Evolutionary conservation across 2,329 filamentous ascomycete genomes (phyloP).

Genomic region (Talaromyces sp.): DNA sequence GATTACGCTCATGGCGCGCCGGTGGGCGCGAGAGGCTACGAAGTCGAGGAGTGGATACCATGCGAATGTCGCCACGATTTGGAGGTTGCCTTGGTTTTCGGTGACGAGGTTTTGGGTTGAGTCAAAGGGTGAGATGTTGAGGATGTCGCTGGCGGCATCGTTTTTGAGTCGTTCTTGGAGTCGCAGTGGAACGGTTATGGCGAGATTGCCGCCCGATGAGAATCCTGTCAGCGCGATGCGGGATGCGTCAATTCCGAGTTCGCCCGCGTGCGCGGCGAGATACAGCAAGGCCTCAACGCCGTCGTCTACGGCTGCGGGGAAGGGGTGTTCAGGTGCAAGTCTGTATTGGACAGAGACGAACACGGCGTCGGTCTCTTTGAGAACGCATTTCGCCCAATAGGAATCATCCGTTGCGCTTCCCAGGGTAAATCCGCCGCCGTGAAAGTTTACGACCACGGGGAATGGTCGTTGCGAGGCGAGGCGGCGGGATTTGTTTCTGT

Average conservation of each 20-base stretch:
- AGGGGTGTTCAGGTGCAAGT: constrained; percentile 59
- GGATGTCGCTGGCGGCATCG: constrained; percentile 17
- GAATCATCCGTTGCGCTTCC: constrained; percentile 60
- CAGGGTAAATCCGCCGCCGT: constrained; percentile 62
- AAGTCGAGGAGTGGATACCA: constrained; percentile 65
- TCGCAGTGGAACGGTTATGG: constrained; percentile 59
- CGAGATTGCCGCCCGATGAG: constrained; percentile 62
- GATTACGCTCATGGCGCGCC: constrained; percentile 53
- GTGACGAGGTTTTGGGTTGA: constrained; percentile 36
- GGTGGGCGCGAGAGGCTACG: constrained; percentile 57
- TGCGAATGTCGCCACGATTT: constrained; percentile 56
- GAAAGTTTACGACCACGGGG: constrained; percentile 61
- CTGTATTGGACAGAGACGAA: constrained; percentile 62
- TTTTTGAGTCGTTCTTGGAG: constrained; percentile 37
- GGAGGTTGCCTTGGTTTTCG: constrained; percentile 40
- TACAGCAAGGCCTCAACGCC: constrained; percentile 61
- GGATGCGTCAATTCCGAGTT: constrained; percentile 56
- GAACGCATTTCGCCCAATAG: constrained; percentile 56
- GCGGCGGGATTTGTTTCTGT: background rate
- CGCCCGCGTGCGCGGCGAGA: constrained; percentile 54
- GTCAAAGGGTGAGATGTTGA: constrained; percentile 25
- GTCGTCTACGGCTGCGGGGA: constrained; percentile 63
- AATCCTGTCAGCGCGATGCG: constrained; percentile 61
- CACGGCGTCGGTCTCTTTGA: constrained; percentile 56
- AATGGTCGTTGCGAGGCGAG: constrained; percentile 37